phyloP scores from a whole-genome alignment of 768 basidiomycete species.

The Boletales sp. region DNA sequence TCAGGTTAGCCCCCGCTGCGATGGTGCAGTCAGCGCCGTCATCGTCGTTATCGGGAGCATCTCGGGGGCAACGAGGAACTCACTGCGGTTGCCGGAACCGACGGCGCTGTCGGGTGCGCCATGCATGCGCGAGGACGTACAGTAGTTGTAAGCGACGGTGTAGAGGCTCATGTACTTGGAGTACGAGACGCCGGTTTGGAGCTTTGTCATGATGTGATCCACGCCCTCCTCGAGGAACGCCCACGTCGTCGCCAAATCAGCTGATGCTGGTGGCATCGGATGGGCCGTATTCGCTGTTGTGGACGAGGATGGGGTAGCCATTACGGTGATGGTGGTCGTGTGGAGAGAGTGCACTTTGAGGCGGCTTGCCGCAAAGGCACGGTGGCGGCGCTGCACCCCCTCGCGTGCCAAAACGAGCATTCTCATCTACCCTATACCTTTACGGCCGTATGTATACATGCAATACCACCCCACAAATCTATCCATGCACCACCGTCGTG shows the following conservation, averaged over 20 bases:
- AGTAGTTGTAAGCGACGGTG: slow-evolving; percentile 97
- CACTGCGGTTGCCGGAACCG: slow-evolving; percentile 51
- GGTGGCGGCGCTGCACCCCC: slow-evolving; percentile 26
- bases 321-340: slow-evolving; percentile 26
- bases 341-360: slow-evolving; percentile 8
- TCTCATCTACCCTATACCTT: slow-evolving; percentile 50
- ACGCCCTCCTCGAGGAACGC: slow-evolving; percentile 80
- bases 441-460: slow-evolving; percentile 80
- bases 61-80: slow-evolving; percentile 31
- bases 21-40: slow-evolving; percentile 14
- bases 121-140: slow-evolving; percentile 83
- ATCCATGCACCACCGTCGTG: slow-evolving; percentile 82
- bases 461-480: slow-evolving; percentile 85
- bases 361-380: slow-evolving; percentile 20
- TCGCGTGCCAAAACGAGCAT: slow-evolving; percentile 3
- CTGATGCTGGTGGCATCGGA: slow-evolving; percentile 60
- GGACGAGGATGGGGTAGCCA: slow-evolving; percentile 30
- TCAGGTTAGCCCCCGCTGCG: slow-evolving; percentile 86
- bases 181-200: slow-evolving; percentile 85
- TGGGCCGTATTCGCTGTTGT: slow-evolving; percentile 30
- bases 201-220: slow-evolving; percentile 90
- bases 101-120: slow-evolving; percentile 37
- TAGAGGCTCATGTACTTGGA: slow-evolving; percentile 86
- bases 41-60: slow-evolving; percentile 23
- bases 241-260: slow-evolving; percentile 86